Evolutionary conservation across 306 rosid genomes (phyloP), one percentile per base, ranked within the genome.

Genomic region (Pyrus betulifolia): DNA sequence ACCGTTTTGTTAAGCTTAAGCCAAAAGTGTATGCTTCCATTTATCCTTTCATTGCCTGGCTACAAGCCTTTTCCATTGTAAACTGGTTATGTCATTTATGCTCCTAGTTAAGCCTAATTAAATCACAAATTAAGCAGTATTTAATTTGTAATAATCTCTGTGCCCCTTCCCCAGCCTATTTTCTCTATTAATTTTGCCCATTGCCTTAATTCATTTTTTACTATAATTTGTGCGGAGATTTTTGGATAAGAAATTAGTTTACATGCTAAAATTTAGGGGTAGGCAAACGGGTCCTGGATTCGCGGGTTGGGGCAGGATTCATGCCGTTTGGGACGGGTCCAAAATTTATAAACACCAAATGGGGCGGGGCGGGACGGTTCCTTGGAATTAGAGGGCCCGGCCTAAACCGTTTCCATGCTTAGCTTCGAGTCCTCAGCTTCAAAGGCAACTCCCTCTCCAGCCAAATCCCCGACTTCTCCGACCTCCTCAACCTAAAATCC

Each of bases 401-500:
- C 31, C 4, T 4, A 2, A 30, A 30, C 31, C 4, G 4, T 30
- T 30, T 30, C 31, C 31, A 30, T 30, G 31, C 31, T 30, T 30
- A 30, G 31, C 93, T 95, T 71, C 82, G 98, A 51, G 98, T 95
- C 15, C 89, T 95, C 9, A 95, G 98, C 76, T 88, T 95, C 82
- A 92, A 95, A 73, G 87, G 91, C 9, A 95, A 95, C 83, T 86
- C 88, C 3, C 83, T 95, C 59, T 89, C 27, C 27, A 25, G 27
- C 27, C 27, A 25, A 25, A 25, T 25, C 27, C 27, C 27, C 27
- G 1, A 25, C 27, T 25, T 25, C 27, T 25, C 27, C 1, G 27
- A 2, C 27, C 27, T 25, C 87, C 19, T 79, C 81, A 92, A 95
- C 74, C 96, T 95, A 72, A 95, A 95, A 69, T 92, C 97, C 10